Base-by-base conservation (phyloP, 2,329 filamentous ascomycete species). In the Aspergillus caelatus region DNA sequence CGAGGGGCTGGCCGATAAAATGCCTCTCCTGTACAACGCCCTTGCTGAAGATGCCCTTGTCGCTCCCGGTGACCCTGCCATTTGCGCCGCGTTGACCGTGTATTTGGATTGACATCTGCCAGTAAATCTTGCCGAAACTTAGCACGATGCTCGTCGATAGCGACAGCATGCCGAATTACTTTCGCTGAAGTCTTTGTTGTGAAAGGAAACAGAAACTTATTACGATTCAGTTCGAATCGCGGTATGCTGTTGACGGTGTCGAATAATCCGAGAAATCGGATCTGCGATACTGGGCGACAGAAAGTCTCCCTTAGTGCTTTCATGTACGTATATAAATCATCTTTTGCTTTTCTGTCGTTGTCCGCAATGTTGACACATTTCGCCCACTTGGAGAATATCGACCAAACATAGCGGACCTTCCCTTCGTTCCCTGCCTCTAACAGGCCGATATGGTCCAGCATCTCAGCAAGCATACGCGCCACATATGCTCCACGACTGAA, bases 381-480 rank as follows among this genome's bases (percentile, higher is more conserved):
- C 30, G 57, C 57, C 62, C 62, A 93, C 72, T 89, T 87, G 9
- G 89, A 85, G 71, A 93, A 93, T 0, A 90, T 89, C 11, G 32
- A 34, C 90, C 91, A 93, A 0, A 90, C 91, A 73, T 94, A 94
- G 8, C 84, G 81, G 55, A 92, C 87, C 89, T 93, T 90, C 68
- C 93, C 91, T 73, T 94, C 90, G 70, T 94, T 94, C 7, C 91
- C 90, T 60, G 90, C 88, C 2, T 87, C 89, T 14, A 94, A 80
- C 0, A 94, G 81, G 0, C 91, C 91, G 59, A 93, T 87, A 67
- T 91, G 88, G 70, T 93, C 90, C 14, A 93, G 83, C 91, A 93
- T 93, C 72, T 94, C 91, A 0, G 91, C 90, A 0, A 91, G 77
- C 71, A 91, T 91, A 1, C 88, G 84, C 0, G 88, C 89, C 46